Base-by-base conservation (phyloP, 768 basidiomycete genomes). In the Kwoniella botswanensis region DNA sequence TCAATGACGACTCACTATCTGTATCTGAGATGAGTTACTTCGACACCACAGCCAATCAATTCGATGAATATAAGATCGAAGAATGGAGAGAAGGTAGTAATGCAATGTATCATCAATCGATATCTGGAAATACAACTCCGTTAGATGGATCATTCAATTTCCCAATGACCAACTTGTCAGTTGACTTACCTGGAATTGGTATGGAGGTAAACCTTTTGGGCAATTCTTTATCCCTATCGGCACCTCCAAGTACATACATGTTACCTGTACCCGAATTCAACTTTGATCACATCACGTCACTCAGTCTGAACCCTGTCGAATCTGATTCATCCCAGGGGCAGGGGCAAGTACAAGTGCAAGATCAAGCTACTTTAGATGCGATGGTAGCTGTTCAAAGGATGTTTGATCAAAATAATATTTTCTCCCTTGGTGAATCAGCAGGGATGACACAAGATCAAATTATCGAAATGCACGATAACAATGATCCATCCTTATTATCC, bases 401-500 rank as follows among this genome's bases (percentile, higher is more conserved):
- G 67, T 63, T 68, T 57, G 71, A 72, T 53, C 57, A 62, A 50
- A 72, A 72, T 57, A 72, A 72, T 58, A 72, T 72, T 35, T 72
- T 72, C 52, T 60, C 71, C 7, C 41, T 72, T 5, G 71, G 71
- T 52, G 71, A 68, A 54, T 60, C 71, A 15, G 71, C 67, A 6
- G 71, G 71, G 4, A 68, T 72, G 71, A 63, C 62, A 7, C 71
- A 72, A 44, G 66, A 68, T 42, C 71, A 72, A 35, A 57, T 72
- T 3, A 29, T 68, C 0, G 71, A 67, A 9, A 64, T 72, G 46
- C 60, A 68, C 62, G 71, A 68, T 21, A 61, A 50, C 46, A 24
- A 26, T 44, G 61, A 68, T 65, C 71, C 67, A 6, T 42, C 35
- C 10, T 24, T 71, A 13, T 42, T 67, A 42, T 35, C 56, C 29